Base-by-base conservation (phyloP, 2,329 filamentous ascomycete genomes). In the Anthostomella pinea region DNA sequence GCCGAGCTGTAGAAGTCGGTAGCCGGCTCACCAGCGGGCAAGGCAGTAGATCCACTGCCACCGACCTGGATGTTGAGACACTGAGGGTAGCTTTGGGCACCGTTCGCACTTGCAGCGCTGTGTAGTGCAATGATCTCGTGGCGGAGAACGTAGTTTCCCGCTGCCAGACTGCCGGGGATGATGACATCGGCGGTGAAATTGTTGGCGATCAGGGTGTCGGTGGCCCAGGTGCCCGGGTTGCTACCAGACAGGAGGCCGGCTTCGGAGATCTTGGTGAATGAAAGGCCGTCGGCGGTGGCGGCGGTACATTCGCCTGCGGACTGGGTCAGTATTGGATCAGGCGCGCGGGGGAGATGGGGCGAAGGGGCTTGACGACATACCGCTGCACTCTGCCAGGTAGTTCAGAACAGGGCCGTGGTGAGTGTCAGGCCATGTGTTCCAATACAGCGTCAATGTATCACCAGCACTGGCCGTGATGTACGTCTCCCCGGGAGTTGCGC, bases 31-130 rank as follows among this genome's bases (percentile, higher is more conserved):
- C 77, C 76, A 13, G 56, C 47, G 17, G 66, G 64, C 42, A 64
- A 60, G 30, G 64, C 66, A 24, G 47, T 53, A 36, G 73, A 68
- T 22, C 74, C 72, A 22, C 60, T 57, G 30, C 73, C 70, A 33
- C 68, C 72, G 45, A 80, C 63, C 48, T 73, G 64, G 43, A 81
- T 52, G 65, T 81, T 79, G 52, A 78, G 58, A 56, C 77, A 72
- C 49, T 71, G 68, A 23, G 69, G 69, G 53, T 72, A 73, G 54
- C 63, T 64, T 56, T 73, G 70, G 31, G 69, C 68, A 11, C 69
- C 69, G 48, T 68, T 54, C 27, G 45, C 39, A 31, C 59, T 58
- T 4, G 45, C 54, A 10, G 69, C 68, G 25, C 57, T 58, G 58
- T 73, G 70, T 17, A 73, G 63, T 20, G 63, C 70, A 38, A 73